Base-by-base conservation (phyloP, 257 asterid genomes). In the Prunella vulgaris region DNA sequence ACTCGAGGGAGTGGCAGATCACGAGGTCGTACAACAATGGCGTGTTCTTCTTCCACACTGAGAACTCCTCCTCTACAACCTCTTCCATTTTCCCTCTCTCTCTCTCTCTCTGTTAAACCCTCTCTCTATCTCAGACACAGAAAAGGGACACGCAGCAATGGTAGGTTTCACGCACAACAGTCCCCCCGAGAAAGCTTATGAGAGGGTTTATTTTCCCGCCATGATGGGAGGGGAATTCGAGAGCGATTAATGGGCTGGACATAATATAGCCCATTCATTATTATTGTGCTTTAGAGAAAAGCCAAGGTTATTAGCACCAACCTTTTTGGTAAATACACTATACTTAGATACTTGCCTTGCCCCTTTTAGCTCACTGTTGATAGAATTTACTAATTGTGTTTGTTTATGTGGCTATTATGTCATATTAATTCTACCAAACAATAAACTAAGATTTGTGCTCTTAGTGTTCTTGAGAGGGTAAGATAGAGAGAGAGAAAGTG, bases 21-120 rank as follows among this genome's bases (percentile, higher is more conserved):
- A 91, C 93, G 37, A 91, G 83, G 70, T 94, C 96, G 74, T 91
- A 94, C 66, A 89, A 70, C 78, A 94, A 79, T 4, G 97, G 93
- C 32, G 93, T 89, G 78, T 94, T 94, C 89, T 86, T 89, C 93
- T 85, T 94, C 99, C 99, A 91, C 51, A 94, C 97, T 0, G 92
- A 60, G 72, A 91, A 94, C 77, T 94, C 97, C 79, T 88, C 97
- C 79, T 86, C 96, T 65, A 87, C 87, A 56, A 66, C 83, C 69
- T 54, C 89, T 32, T 74, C 86, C 85, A 74, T 69, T 74, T 52
- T 57, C 69, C 54, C 79, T 65, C 73, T 33, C 71, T 22, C 64
- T 8, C 70, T 64, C 78, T 69, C 73, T 53, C 52, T 35, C 38
- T 15, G 5, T 10, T 54, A n/a, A n/a, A n/a, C 37, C 24, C 33